Percentiles rank a stretch among this genome's conserved stretches.
phyloP scores from a whole-genome alignment of 306 rosid species.

The Sophora flavescens region DNA sequence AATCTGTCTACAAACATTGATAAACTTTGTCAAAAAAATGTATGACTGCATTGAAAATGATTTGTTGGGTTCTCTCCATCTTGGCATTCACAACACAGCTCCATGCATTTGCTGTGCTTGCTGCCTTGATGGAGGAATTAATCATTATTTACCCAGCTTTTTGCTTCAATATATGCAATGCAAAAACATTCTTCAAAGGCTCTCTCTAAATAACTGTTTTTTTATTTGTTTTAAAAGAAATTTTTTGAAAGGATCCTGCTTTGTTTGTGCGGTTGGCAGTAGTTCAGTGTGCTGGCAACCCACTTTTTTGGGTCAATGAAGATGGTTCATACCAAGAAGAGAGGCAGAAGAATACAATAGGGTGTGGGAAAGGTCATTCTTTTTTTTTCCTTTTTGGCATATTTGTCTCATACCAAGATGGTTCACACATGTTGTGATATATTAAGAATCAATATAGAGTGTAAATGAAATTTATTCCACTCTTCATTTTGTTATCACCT shows the following conservation, averaged over 20 bases:
- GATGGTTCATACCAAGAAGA: constrained; percentile 99
- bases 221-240: neutral
- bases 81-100: constrained; percentile 80
- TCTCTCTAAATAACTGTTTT: neutral
- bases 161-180: no score
- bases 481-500: no score
- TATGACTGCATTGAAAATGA: constrained; percentile 94
- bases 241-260: constrained; percentile 37
- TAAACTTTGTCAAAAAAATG: constrained; percentile 83
- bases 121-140: no score
- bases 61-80: constrained; percentile 73
- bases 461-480: no score
- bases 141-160: no score
- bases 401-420: no score
- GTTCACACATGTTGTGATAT: no score
- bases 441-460: no score
- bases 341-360: constrained; percentile 97
- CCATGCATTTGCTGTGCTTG: no score
- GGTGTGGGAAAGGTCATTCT: constrained; percentile 93
- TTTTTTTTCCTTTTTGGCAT: no score
- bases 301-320: constrained; percentile 99
- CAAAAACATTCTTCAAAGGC: no score
- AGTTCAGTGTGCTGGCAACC: constrained; percentile 97
- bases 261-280: constrained; percentile 84
- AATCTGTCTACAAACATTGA: constrained; percentile 71